Conservation (phyloP, 139 green algal species). For the Chlamydomonas eustigma region DNA sequence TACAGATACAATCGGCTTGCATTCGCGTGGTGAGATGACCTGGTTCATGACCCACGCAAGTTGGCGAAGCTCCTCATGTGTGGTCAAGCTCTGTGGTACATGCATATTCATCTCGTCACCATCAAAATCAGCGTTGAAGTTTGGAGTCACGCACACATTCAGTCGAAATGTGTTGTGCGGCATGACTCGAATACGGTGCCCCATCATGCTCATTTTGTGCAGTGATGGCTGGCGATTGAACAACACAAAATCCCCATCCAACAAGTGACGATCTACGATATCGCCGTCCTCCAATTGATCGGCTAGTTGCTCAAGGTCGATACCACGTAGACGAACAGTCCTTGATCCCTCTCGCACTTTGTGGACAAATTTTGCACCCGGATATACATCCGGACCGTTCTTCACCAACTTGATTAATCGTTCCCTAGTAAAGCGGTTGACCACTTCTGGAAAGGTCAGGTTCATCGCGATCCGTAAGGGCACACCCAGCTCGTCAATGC, state of each 20-base stretch:
- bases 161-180: constrained; percentile 69
- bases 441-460: constrained; percentile 92
- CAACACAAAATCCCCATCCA: constrained; percentile 91
- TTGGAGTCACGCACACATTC: constrained; percentile 82
- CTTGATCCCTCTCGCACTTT: neutral
- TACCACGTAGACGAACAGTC: neutral
- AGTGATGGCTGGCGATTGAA: constrained; percentile 97
- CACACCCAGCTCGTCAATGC: constrained; percentile 93
- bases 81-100: constrained; percentile 72
- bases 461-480: constrained; percentile 94
- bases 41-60: constrained; percentile 94
- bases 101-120: constrained; percentile 99
- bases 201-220: constrained; percentile 99
- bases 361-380: constrained; percentile 85
- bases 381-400: constrained; percentile 85
- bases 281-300: constrained; percentile 1
- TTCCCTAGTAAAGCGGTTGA: constrained; percentile 71
- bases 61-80: constrained; percentile 77
- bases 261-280: constrained; percentile 86
- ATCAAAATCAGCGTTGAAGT: constrained; percentile 99
- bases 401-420: constrained; percentile 78
- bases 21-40: constrained; percentile 88
- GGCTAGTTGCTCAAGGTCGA: neutral
- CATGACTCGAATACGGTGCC: constrained; percentile 67
- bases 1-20: constrained; percentile 92